Conservation (phyloP, 2,329 filamentous ascomycete species). For the Diaporthe velutina region DNA sequence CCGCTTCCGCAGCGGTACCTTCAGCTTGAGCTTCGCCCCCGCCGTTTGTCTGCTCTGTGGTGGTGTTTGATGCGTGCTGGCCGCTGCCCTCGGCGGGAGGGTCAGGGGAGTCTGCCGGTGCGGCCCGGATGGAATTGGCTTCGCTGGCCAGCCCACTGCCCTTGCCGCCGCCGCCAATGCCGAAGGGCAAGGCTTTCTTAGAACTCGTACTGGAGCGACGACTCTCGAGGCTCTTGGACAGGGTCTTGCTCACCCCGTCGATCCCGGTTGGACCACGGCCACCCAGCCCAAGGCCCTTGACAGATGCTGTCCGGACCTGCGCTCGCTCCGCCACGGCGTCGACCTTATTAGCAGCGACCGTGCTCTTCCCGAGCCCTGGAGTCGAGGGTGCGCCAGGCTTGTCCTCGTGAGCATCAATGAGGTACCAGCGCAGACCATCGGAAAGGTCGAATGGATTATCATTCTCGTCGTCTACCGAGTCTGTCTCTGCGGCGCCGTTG, state of each 20-base stretch:
- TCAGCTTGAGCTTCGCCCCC: slow-evolving; percentile 9
- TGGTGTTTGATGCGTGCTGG: slow-evolving; percentile 52
- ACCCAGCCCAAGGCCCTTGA: slow-evolving; percentile 54
- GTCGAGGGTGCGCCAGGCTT: slow-evolving; percentile 93
- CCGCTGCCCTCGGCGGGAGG: slow-evolving; percentile 31
- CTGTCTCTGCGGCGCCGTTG: slow-evolving; percentile 58
- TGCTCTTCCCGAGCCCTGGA: slow-evolving; percentile 90
- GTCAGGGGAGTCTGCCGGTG: slow-evolving; percentile 54
- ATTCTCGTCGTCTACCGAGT: slow-evolving; percentile 77
- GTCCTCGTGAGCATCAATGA: slow-evolving; percentile 93
- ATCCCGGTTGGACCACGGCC: slow-evolving; percentile 65
- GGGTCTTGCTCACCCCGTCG: slow-evolving; percentile 80
- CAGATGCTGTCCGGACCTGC: slow-evolving; percentile 56
- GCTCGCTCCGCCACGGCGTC: slow-evolving; percentile 83
- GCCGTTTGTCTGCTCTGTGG: slow-evolving; percentile 50
- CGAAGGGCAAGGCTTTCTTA: slow-evolving; percentile 77
- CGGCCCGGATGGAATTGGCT: slow-evolving; percentile 69
- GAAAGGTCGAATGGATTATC: slow-evolving; percentile 98
- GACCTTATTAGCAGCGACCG: slow-evolving; percentile 88
- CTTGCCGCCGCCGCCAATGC: slow-evolving; percentile 58
- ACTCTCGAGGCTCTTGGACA: slow-evolving; percentile 91
- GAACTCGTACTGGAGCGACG: slow-evolving; percentile 89
- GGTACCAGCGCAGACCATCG: slow-evolving; percentile 94
- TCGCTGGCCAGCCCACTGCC: slow-evolving; percentile 68
- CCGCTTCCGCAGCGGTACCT: slow-evolving; percentile 8